Percentiles rank a stretch among this genome's conserved stretches.
phyloP scores from a whole-genome alignment of 2,329 filamentous ascomycete genomes.

The Penicillium sp. region DNA sequence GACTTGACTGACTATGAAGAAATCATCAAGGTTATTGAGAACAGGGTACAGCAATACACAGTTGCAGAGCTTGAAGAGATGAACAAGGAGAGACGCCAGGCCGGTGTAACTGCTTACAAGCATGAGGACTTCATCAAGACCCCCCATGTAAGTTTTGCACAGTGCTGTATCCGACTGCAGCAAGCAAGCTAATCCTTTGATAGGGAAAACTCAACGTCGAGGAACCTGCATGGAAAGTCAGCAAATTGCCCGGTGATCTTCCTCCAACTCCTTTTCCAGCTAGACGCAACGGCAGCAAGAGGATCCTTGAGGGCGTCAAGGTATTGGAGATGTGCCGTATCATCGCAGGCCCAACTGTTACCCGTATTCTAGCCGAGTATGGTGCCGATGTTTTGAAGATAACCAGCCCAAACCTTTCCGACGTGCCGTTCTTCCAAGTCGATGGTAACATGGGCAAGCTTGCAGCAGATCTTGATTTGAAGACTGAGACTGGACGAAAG shows the following conservation, averaged over 20 bases:
- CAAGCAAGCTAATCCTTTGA: neutral
- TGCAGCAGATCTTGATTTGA: slow-evolving; percentile 64
- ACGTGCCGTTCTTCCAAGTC: slow-evolving; percentile 72
- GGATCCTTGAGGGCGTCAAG: slow-evolving; percentile 60
- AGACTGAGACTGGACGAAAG: slow-evolving; percentile 53
- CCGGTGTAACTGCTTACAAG: slow-evolving; percentile 60
- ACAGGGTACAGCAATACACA: slow-evolving; percentile 55
- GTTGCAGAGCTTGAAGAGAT: slow-evolving; percentile 57
- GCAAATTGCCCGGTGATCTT: slow-evolving; percentile 29
- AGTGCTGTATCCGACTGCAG: neutral
- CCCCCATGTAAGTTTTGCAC: slow-evolving; percentile 48
- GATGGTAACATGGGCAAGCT: slow-evolving; percentile 74
- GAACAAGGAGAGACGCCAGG: slow-evolving; percentile 58
- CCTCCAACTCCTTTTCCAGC: slow-evolving; percentile 31
- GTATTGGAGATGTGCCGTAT: slow-evolving; percentile 74
- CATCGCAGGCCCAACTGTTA: slow-evolving; percentile 73
- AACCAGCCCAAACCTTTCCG: slow-evolving; percentile 65
- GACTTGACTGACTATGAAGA: slow-evolving; percentile 61
- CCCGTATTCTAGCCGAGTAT: slow-evolving; percentile 70
- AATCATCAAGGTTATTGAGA: slow-evolving; percentile 61
- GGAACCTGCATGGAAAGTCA: slow-evolving; percentile 40
- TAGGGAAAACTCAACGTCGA: slow-evolving; percentile 38
- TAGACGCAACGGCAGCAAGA: slow-evolving; percentile 34
- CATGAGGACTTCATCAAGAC: slow-evolving; percentile 60
- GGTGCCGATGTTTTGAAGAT: slow-evolving; percentile 73